phyloP scores from a whole-genome alignment of 73 alveolate species.

The Durusdinium trenchii region DNA sequence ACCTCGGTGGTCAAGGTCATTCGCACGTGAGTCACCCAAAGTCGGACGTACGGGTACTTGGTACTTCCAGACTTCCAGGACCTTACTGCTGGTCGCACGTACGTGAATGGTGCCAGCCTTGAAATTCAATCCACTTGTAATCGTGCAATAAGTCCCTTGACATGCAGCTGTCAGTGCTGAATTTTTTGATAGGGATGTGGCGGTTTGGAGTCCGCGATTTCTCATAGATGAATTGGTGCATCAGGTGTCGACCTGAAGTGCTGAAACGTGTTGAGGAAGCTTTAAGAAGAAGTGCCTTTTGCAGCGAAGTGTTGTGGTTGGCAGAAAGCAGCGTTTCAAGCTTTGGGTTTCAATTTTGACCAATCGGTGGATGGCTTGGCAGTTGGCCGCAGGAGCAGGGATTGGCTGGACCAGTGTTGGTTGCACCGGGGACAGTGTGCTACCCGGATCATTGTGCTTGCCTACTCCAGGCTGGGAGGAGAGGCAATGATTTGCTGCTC shows the following conservation, averaged over 20 bases:
- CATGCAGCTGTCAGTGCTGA: background rate
- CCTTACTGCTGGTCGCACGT: constrained; percentile 94
- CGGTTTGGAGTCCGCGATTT: background rate
- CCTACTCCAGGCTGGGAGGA: background rate
- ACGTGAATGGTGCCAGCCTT: constrained; percentile 50
- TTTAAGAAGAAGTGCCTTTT: background rate
- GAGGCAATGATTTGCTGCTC: background rate
- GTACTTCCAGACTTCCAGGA: constrained; percentile 38
- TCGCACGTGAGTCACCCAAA: too few relatives aligned
- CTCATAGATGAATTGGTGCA: background rate
- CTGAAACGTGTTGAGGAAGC: constrained; percentile 59
- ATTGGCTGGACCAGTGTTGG: constrained; percentile 87
- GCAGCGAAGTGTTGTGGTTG: background rate
- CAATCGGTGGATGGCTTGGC: too few relatives aligned
- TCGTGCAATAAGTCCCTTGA: background rate
- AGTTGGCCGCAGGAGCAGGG: constrained; percentile 90
- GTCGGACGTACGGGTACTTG: too few relatives aligned
- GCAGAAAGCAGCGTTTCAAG: background rate
- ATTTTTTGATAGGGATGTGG: background rate
- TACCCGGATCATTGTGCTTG: background rate
- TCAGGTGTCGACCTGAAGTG: constrained; percentile 92
- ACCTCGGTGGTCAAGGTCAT: background rate
- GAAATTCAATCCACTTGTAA: too few relatives aligned
- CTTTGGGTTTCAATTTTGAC: too few relatives aligned
- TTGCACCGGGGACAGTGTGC: constrained; percentile 69